A percentile compares a stretch with the other conserved stretches of the same genome.
Evolutionary conservation across 768 basidiomycete species (phyloP).

Genomic region (Mrakia frigida): DNA sequence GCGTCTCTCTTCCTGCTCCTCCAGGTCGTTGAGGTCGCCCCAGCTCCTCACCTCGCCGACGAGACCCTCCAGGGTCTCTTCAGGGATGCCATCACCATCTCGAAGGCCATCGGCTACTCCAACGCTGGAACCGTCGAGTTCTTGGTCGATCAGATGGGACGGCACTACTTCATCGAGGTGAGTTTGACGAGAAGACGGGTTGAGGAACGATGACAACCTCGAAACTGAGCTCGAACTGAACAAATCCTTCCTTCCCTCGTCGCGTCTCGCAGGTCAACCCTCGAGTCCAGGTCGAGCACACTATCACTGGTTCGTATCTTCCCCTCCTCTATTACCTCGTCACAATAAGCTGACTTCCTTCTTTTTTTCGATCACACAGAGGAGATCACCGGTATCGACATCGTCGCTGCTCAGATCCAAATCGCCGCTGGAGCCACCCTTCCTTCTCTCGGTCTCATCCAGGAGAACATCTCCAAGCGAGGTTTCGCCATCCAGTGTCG

Average conservation of each 20-base stretch:
- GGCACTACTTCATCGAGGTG: slow-evolving; percentile 99
- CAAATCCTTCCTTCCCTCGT: background rate
- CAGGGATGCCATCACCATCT: slow-evolving; percentile 85
- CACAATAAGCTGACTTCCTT: slow-evolving; percentile 11
- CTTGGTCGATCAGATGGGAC: slow-evolving; percentile 90
- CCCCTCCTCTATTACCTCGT: background rate
- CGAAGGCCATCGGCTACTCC: slow-evolving; percentile 85
- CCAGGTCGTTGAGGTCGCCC: slow-evolving; percentile 90
- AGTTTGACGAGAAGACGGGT: background rate
- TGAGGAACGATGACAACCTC: too few relatives aligned
- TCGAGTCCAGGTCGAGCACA: slow-evolving; percentile 99
- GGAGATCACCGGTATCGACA: slow-evolving; percentile 99
- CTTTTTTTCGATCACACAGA: slow-evolving; percentile 52
- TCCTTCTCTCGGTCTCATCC: slow-evolving; percentile 87
- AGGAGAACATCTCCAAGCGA: slow-evolving; percentile 90
- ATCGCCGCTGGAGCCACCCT: slow-evolving; percentile 98
- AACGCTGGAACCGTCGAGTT: slow-evolving; percentile 99
- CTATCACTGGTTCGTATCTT: slow-evolving; percentile 72
- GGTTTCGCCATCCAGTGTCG: slow-evolving; percentile 98
- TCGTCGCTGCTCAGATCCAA: slow-evolving; percentile 98
- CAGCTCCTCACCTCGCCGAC: slow-evolving; percentile 88
- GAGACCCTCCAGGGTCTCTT: slow-evolving; percentile 84
- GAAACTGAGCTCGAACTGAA: background rate
- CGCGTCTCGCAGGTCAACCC: slow-evolving; percentile 43
- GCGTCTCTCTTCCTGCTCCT: background rate